Base-by-base conservation (phyloP, 805 yeast species). In the Myxozyma mucilagina region DNA sequence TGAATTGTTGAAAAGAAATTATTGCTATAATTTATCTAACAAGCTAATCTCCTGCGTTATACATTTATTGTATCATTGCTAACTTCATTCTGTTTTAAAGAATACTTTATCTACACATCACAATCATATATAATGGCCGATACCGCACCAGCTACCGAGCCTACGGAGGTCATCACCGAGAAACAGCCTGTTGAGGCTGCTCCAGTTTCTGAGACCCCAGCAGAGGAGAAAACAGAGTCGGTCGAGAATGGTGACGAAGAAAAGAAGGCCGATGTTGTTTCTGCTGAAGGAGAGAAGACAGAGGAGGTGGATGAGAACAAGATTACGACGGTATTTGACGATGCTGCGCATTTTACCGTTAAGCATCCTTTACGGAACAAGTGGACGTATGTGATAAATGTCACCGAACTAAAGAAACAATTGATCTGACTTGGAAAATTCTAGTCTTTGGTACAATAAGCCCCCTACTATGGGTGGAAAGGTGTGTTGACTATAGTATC, bases 381-480 rank as follows among this genome's bases (percentile, higher is more conserved):
- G 77, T 93, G 97, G 98, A 90, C 97, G 67, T 62, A 43, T 57
- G 64, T 57, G 44, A n/a, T 34, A 38, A 16, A 18, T 29, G 24
- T 16, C 10, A n/a, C 18, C 18, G 45, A 41, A n/a, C 38, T 45
- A 41, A 38, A 32, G 18, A 31, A 24, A 31, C 13, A 44, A 16
- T 20, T 20, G 9, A 31, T 42, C 56, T 36, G 50, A 47, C 39
- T 24, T 11, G 34, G 9, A 41, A 5, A 18, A n/a, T 42, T 47
- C 97, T 97, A 90, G 98, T 24, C 83, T 93, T 72, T 93, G 99
- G 99, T 94, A 90, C 82, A 89, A 96, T 62, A 91, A 91, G 79
- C 98, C 99, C 64, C 86, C 90, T 63, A 24, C 29, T 24, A 84
- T 85, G 63, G 88, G 86, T 72, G 81, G 80, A 67, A 39, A 79